phyloP scores from a whole-genome alignment of 1,284 basidiomycete genomes.

The Erythrobasidium hasegawianum region DNA sequence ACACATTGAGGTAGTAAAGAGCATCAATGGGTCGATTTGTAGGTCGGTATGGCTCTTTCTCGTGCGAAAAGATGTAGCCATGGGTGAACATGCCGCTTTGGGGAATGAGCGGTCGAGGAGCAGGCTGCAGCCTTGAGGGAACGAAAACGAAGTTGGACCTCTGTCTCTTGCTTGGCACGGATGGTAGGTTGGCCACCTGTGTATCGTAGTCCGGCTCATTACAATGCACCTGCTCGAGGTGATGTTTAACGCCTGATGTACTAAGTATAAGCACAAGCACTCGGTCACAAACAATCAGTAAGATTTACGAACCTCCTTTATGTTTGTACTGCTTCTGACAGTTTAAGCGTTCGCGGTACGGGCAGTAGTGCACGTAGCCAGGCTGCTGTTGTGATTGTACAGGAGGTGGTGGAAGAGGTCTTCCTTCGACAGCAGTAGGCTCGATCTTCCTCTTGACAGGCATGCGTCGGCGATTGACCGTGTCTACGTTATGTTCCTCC shows the following conservation, averaged over 20 bases:
- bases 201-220: slow-evolving; percentile 17
- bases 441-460: slow-evolving; percentile 24
- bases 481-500: slow-evolving; percentile 3
- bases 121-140: neutral
- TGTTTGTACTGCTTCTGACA: slow-evolving; percentile 30
- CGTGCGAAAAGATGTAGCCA: slow-evolving; percentile 25
- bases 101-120: slow-evolving; percentile 17
- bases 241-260: slow-evolving; percentile 11
- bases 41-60: slow-evolving; percentile 21
- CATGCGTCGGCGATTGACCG: slow-evolving; percentile 1
- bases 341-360: slow-evolving; percentile 14
- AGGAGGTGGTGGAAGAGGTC: no score
- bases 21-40: slow-evolving; percentile 28
- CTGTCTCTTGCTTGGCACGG: neutral
- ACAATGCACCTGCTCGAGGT: slow-evolving; percentile 25
- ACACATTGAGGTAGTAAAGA: slow-evolving; percentile 29
- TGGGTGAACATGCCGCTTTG: slow-evolving; percentile 28
- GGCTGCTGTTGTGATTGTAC: neutral
- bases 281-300: neutral
- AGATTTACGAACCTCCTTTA: slow-evolving; percentile 11
- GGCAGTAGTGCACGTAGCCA: slow-evolving; percentile 11
- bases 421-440: neutral
- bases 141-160: neutral
- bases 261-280: neutral
- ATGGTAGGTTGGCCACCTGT: neutral